Percentiles rank a stretch among this genome's conserved stretches.
These are phyloP conservation scores for Xerocomus nothofagi DNA, from an alignment of 1,284 basidiomycete genomes.

Conservation along the genomic window DNA sequence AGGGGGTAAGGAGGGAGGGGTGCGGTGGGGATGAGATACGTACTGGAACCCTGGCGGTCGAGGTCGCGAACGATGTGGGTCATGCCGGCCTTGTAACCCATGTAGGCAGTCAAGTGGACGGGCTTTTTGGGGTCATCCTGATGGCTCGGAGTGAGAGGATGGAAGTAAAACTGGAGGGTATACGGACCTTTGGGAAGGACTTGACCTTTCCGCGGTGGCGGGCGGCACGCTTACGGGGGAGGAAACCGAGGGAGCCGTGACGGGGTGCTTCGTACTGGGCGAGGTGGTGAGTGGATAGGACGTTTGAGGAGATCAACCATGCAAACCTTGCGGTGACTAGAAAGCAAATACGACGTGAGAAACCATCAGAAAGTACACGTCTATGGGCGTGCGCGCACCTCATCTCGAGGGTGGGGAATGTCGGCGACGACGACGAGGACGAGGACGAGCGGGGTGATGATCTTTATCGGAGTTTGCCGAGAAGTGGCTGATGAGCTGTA, in stretches of 20 bases:
- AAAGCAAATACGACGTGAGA: conserved; percentile 16
- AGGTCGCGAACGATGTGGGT: conserved; percentile 99
- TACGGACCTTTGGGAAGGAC: conserved; percentile 89
- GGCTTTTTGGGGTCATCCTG: conserved; percentile 99
- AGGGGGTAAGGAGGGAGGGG: neutral
- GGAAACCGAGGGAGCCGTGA: conserved; percentile 91
- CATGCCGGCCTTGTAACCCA: conserved; percentile 99
- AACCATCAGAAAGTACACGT: neutral
- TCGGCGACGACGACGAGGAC: conserved; percentile 12
- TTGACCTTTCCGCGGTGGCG: conserved; percentile 98
- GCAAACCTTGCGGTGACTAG: conserved; percentile 64
- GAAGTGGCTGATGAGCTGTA: conserved; percentile 36
- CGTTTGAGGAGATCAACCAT: conserved; percentile 11
- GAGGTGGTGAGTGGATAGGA: conserved; percentile 11
- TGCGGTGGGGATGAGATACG: conserved; percentile 38
- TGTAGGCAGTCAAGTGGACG: conserved; percentile 96
- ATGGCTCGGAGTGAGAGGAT: conserved; percentile 10
- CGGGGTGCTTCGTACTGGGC: conserved; percentile 91
- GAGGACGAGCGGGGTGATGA: conserved; percentile 5
- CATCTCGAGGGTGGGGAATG: conserved; percentile 23
- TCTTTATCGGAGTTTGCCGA: conserved; percentile 28
- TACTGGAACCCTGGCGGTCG: conserved; percentile 97
- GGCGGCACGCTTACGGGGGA: conserved; percentile 93
- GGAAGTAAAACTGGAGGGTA: neutral
- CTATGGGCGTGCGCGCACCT: conserved; percentile 24